phyloP scores from a whole-genome alignment of 1,284 basidiomycete genomes.

The Calocybe gambosa region DNA sequence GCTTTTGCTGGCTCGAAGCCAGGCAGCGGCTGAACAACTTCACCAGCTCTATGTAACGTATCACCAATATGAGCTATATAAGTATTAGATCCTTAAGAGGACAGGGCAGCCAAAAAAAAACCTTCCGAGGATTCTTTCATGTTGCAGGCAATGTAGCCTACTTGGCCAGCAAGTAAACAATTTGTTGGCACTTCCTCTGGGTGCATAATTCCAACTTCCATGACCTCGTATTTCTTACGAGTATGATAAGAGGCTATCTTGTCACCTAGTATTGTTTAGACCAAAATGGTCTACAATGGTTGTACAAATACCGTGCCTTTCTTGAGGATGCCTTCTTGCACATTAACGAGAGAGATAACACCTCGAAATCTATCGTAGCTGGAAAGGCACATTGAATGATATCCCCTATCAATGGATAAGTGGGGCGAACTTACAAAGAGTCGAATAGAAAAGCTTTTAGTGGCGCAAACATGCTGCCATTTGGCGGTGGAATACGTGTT shows the following conservation, averaged over 20 bases:
- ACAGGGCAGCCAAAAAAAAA: constrained; percentile 24
- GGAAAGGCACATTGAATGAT: constrained; percentile 10
- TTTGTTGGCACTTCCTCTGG: constrained; percentile 79
- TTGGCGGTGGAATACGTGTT: constrained; percentile 76
- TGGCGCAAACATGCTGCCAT: constrained; percentile 43
- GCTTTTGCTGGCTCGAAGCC: constrained; percentile 91
- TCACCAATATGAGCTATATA: constrained; percentile 83
- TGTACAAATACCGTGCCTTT: constrained; percentile 40
- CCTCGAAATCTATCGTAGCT: constrained; percentile 97
- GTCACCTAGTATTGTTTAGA: constrained; percentile 53
- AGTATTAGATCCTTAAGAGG: constrained; percentile 4
- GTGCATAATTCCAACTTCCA: constrained; percentile 89
- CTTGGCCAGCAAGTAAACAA: constrained; percentile 80
- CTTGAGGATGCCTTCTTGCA: constrained; percentile 61
- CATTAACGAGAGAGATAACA: constrained; percentile 87
- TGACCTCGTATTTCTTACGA: constrained; percentile 87
- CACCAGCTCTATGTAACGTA: constrained; percentile 79
- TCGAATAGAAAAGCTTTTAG: constrained; percentile 92
- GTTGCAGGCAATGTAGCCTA: constrained; percentile 88
- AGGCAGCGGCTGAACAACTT: constrained; percentile 79
- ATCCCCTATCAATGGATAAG: background rate
- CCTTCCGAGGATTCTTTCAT: constrained; percentile 99
- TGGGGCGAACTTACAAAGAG: constrained; percentile 58
- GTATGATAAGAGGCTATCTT: constrained; percentile 85
- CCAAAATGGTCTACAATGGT: constrained; percentile 3